Base-by-base conservation (phyloP, 2,329 filamentous ascomycete species). In the Colletotrichum godetiae region DNA sequence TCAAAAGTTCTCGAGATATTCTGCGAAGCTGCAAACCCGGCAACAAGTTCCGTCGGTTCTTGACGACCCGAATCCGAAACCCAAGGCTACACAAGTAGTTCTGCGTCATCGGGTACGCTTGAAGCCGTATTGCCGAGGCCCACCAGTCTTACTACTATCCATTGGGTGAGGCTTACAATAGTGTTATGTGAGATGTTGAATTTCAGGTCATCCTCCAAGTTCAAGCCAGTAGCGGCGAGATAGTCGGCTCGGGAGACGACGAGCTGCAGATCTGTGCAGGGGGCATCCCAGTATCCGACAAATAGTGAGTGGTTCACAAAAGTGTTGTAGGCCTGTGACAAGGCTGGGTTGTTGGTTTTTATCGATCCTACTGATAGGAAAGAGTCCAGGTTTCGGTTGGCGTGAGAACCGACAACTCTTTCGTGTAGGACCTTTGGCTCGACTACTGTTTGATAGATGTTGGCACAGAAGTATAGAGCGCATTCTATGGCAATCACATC, bases 161-260 rank as follows among this genome's bases (percentile, higher is more conserved):
- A n/a, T n/a, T n/a, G n/a, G n/a, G n/a, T n/a, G 8, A 53, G 8
- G 29, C 35, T 52, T 0, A 27, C 60, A 27, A 22, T 37, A 27
- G 60, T n/a, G 29, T 49, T 52, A 12, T 63, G 42, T 5, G 60
- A 52, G 37, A 63, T 52, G n/a, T 63, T 63, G 49, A 52, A 63
- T 22, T 29, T 5, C 24, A 63, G 53, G 13, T 31, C n/a, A 0
- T 63, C 13, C 2, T 63, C 13, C 2, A 29, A 15, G 15, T 10
- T 11, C 11, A 52, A 22, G 11, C 42, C 60, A 13, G 49, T 52
- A 13, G 7, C 19, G 5, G n/a, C 5, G 24, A 2, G 15, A 8
- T 19, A 60, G 3, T 63, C 37, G 5, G n/a, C 37, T 7, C 8
- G 15, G 10, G 33, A 19, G 19, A 63, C 31, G 10, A 52, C 1